Conservation (phyloP, 768 basidiomycete genomes). For the Lactarius hatsudake region DNA sequence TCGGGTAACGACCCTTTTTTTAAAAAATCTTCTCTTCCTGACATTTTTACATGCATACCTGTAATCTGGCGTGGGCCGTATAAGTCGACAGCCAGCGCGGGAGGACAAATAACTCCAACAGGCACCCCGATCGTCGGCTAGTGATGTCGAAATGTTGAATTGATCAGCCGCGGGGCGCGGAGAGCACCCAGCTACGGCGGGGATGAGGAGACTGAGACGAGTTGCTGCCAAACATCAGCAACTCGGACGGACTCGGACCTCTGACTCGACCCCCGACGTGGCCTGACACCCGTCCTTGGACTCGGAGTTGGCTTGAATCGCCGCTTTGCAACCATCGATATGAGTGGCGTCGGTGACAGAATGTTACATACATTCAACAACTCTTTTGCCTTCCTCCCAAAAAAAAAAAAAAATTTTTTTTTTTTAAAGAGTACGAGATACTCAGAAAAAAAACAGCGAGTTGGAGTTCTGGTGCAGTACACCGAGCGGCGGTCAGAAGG, state of each 20-base stretch:
- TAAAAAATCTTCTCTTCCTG: not conserved
- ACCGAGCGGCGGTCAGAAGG: not conserved
- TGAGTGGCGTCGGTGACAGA: too few species aligned
- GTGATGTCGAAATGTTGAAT: slow-evolving; percentile 10
- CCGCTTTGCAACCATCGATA: not conserved
- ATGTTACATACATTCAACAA: too few species aligned
- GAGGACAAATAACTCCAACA: not conserved
- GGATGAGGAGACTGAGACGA: not conserved
- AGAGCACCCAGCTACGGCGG: not conserved
- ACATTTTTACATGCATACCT: not conserved
- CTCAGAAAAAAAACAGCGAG: too few species aligned
- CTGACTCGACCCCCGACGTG: not conserved
- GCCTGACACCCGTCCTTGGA: not conserved
- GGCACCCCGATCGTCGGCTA: slow-evolving; percentile 22
- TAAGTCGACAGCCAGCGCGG: not conserved
- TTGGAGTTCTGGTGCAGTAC: too few species aligned
- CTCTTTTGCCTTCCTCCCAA: not conserved
- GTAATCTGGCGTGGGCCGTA: not conserved
- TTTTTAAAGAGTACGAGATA: not conserved
- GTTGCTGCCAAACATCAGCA: not conserved
- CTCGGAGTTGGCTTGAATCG: not conserved
- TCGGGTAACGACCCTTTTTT: slow-evolving; percentile 5
- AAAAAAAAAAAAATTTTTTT: too few species aligned
- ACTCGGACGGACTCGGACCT: not conserved
- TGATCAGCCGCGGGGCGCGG: slow-evolving; percentile 15